Percentiles rank a stretch among this genome's conserved stretches.
Conservation (phyloP, 768 basidiomycete genomes). For the Russula dissimulans region DNA sequence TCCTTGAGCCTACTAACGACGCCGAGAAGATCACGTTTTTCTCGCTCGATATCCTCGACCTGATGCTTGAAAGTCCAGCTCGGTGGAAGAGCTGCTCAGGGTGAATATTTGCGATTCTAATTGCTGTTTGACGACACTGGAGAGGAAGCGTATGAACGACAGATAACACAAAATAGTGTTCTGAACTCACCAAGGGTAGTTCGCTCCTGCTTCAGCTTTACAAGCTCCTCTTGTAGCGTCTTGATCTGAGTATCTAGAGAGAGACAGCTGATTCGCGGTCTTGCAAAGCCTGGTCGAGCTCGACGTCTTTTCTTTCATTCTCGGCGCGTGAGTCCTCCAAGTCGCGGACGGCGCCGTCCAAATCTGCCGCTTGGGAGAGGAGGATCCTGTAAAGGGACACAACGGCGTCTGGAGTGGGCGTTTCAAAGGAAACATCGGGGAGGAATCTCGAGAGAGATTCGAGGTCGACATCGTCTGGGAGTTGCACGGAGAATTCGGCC, state of each 20-base stretch:
- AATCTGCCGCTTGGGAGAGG: slow-evolving; percentile 44
- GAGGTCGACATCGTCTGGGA: slow-evolving; percentile 63
- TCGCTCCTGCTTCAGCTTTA: slow-evolving; percentile 48
- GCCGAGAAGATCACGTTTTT: slow-evolving; percentile 82
- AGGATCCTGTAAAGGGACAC: slow-evolving; percentile 54
- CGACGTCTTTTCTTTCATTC: slow-evolving; percentile 63
- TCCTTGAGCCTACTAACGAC: slow-evolving; percentile 79
- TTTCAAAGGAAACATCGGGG: slow-evolving; percentile 48
- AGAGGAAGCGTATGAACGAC: neutral
- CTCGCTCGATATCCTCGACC: slow-evolving; percentile 70
- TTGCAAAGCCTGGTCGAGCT: slow-evolving; percentile 76
- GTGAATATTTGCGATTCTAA: slow-evolving; percentile 48
- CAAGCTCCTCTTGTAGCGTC: slow-evolving; percentile 45
- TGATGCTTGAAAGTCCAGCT: slow-evolving; percentile 51
- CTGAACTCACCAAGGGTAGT: slow-evolving; percentile 50
- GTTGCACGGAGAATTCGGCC: slow-evolving; percentile 32
- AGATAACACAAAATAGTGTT: neutral
- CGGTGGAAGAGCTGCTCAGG: slow-evolving; percentile 49
- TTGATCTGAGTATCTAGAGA: slow-evolving; percentile 50
- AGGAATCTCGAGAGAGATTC: slow-evolving; percentile 50
- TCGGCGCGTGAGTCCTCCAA: slow-evolving; percentile 65
- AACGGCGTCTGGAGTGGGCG: slow-evolving; percentile 51
- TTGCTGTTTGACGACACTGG: slow-evolving; percentile 38
- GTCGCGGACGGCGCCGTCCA: slow-evolving; percentile 49
- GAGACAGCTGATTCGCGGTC: slow-evolving; percentile 57